Percentiles rank a stretch among this genome's conserved stretches.
phyloP scores from a whole-genome alignment of 2,329 filamentous ascomycete species.

The Aspergillus melleus region DNA sequence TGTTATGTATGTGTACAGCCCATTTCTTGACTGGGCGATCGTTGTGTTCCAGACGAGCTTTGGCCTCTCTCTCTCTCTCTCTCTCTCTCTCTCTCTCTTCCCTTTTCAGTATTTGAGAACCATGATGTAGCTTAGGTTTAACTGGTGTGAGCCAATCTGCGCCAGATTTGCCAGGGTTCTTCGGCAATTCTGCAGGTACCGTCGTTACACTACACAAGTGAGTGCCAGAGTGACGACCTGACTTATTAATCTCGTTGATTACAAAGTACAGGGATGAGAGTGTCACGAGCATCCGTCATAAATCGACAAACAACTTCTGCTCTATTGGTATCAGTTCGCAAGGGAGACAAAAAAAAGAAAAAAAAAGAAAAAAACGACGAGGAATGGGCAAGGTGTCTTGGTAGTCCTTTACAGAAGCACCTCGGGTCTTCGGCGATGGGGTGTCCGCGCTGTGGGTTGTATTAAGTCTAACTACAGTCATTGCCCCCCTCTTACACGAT shows the following conservation, averaged over 20 bases:
- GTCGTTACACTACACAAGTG: not conserved
- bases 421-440: not conserved
- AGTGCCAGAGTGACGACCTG: not conserved
- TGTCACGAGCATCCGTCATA: not conserved
- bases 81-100: not conserved
- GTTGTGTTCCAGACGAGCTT: not conserved
- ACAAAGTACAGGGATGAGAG: not conserved
- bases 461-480: not conserved
- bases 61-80: not conserved
- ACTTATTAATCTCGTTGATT: not conserved
- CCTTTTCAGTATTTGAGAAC: not conserved
- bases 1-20: conserved; percentile 11
- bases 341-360: too few relatives aligned
- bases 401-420: not conserved
- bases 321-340: not conserved
- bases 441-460: not conserved
- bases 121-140: not conserved
- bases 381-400: not conserved
- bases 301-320: not conserved
- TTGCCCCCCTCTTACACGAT: conserved; percentile 18
- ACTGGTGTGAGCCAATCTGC: too few relatives aligned
- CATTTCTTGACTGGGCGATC: not conserved
- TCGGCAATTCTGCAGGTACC: too few relatives aligned
- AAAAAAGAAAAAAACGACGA: too few relatives aligned
- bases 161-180: too few relatives aligned